Conservation (phyloP, 2,329 filamentous ascomycete genomes). For the Venturia nashicola region DNA sequence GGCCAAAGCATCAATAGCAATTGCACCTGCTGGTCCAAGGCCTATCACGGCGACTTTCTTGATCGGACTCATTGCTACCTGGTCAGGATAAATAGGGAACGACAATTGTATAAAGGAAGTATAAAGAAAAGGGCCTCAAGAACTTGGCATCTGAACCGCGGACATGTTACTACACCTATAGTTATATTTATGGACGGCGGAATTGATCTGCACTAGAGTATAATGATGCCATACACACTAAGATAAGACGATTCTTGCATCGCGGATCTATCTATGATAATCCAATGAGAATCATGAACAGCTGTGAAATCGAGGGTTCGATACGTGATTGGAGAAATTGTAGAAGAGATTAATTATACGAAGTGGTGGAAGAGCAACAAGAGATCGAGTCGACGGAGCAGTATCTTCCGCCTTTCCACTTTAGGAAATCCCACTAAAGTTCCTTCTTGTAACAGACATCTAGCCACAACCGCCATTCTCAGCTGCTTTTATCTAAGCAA, state of each 20-base stretch:
- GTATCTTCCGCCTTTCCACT: no score
- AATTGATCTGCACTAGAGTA: not conserved
- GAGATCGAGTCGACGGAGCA: no score
- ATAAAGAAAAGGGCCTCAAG: not conserved
- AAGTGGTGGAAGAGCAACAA: no score
- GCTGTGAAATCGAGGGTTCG: no score
- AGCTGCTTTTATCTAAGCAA: no score
- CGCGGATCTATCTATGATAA: not conserved
- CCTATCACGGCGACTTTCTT: conserved; percentile 3
- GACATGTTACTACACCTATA: not conserved
- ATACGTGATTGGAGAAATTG: no score
- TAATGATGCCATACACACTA: not conserved
- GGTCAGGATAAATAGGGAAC: not conserved
- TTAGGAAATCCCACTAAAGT: not conserved
- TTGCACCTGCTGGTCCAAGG: conserved; percentile 41
- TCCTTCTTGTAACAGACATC: no score
- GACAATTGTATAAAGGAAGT: not conserved
- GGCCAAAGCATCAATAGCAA: conserved; percentile 46
- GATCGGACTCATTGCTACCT: not conserved
- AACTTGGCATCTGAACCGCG: not conserved
- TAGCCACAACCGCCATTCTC: no score
- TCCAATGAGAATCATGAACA: no score
- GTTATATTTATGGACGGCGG: not conserved
- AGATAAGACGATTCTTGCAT: not conserved
- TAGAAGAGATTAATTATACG: no score